phyloP scores from a whole-genome alignment of 495 filamentous ascomycete genomes.

The Xylaria grammica region DNA sequence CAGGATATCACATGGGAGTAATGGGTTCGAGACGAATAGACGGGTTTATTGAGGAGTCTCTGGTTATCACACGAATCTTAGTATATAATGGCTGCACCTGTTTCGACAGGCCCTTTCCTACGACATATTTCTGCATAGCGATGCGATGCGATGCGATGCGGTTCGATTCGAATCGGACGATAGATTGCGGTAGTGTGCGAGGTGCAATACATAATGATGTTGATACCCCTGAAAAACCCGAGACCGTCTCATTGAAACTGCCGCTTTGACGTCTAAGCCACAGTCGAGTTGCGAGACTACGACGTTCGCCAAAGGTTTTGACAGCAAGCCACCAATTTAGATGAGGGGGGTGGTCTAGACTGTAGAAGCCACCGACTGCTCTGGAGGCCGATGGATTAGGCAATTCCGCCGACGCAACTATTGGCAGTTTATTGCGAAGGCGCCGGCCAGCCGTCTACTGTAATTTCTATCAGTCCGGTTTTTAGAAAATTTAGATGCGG shows the following conservation, averaged over 20 bases:
- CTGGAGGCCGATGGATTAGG: neutral
- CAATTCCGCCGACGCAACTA: neutral
- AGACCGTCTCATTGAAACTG: neutral
- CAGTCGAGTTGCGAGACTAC: too few species aligned
- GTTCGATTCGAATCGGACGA: too few species aligned
- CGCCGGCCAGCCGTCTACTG: neutral
- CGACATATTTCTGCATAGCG: neutral
- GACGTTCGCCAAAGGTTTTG: neutral
- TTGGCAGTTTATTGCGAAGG: slow-evolving; percentile 10
- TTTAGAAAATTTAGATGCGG: neutral
- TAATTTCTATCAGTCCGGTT: too few species aligned
- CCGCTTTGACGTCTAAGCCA: neutral
- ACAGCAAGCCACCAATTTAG: neutral
- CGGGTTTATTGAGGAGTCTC: slow-evolving; percentile 4
- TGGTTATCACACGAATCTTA: slow-evolving; percentile 13
- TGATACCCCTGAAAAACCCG: slow-evolving; percentile 17
- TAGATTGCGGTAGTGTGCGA: neutral
- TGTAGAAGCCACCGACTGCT: neutral
- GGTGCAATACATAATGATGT: slow-evolving; percentile 3
- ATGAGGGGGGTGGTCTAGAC: neutral
- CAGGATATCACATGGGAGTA: slow-evolving; percentile 14
- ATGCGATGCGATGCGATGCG: too few species aligned
- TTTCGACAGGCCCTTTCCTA: neutral
- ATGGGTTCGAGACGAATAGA: slow-evolving; percentile 17
- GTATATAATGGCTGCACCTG: slow-evolving; percentile 13